phyloP scores from a whole-genome alignment of 2,329 filamentous ascomycete genomes.

The Epichloe typhina region DNA sequence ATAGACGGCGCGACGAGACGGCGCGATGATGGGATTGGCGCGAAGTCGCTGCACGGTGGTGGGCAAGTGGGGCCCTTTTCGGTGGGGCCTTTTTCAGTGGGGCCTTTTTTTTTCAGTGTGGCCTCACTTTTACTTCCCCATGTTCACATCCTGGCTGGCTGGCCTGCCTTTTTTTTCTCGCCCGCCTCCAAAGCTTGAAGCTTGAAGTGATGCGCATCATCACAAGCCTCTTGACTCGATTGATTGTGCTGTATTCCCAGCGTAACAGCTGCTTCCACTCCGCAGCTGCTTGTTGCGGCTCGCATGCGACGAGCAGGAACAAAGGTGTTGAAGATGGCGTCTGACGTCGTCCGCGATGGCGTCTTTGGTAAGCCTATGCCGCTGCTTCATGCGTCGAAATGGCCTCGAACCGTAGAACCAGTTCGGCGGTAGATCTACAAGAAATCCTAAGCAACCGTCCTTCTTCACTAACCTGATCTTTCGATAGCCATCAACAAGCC shows the following conservation, averaged over 20 bases:
- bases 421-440: not conserved
- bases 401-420: not conserved
- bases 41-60: not conserved
- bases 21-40: not conserved
- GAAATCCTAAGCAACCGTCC: not conserved
- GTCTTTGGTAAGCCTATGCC: slow-evolving; percentile 36
- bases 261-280: not conserved
- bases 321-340: slow-evolving; percentile 36
- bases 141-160: too few species aligned
- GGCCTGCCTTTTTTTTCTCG: too few species aligned
- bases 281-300: slow-evolving; percentile 6
- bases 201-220: too few species aligned
- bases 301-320: slow-evolving; percentile 18
- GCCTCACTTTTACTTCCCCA: too few species aligned
- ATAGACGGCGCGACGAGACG: not conserved
- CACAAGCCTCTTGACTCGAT: not conserved
- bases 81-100: too few species aligned
- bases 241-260: not conserved
- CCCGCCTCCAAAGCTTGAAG: too few species aligned
- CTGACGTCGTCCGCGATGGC: slow-evolving; percentile 40
- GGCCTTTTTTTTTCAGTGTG: too few species aligned
- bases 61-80: too few species aligned
- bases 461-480: not conserved
- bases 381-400: not conserved
- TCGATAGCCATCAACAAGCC: slow-evolving; percentile 81